phyloP scores from a whole-genome alignment of 352 stramenopile genomes.

The Pythium sp. region DNA sequence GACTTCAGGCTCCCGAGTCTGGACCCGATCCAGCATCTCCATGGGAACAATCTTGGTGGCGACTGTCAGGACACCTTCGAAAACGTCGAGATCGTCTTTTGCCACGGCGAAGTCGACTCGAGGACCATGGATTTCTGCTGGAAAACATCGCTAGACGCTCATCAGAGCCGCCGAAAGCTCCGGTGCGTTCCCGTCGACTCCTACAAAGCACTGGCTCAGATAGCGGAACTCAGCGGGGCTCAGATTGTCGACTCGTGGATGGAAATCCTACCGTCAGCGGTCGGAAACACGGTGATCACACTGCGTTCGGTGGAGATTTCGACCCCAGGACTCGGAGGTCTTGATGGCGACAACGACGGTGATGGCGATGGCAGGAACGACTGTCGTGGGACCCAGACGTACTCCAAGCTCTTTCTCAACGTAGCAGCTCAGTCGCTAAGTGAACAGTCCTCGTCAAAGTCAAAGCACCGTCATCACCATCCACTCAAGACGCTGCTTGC shows the following conservation, averaged over 20 bases:
- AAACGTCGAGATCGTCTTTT: slow-evolving; percentile 5
- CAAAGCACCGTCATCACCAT: background rate
- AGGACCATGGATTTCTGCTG: slow-evolving; percentile 11
- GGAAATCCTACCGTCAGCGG: slow-evolving; percentile 5
- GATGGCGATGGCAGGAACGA: background rate
- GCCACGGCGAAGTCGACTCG: slow-evolving; percentile 9
- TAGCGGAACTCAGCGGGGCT: slow-evolving; percentile 11
- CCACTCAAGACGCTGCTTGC: slow-evolving; percentile 13
- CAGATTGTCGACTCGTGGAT: slow-evolving; percentile 17
- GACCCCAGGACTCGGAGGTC: background rate
- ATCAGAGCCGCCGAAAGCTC: background rate
- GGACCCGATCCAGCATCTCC: background rate
- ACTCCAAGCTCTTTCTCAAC: background rate
- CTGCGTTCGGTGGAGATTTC: slow-evolving; percentile 12
- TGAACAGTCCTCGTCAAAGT: background rate
- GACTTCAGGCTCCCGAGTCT: background rate
- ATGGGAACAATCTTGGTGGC: background rate
- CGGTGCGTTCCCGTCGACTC: slow-evolving; percentile 1
- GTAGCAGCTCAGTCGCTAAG: background rate
- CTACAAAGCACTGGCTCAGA: slow-evolving; percentile 5
- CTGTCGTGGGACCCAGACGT: background rate
- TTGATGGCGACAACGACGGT: background rate
- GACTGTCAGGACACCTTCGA: background rate
- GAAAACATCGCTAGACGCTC: background rate
- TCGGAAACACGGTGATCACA: background rate